Base-by-base conservation (phyloP, 169 alveolate species). In the Eimeria sp. region DNA sequence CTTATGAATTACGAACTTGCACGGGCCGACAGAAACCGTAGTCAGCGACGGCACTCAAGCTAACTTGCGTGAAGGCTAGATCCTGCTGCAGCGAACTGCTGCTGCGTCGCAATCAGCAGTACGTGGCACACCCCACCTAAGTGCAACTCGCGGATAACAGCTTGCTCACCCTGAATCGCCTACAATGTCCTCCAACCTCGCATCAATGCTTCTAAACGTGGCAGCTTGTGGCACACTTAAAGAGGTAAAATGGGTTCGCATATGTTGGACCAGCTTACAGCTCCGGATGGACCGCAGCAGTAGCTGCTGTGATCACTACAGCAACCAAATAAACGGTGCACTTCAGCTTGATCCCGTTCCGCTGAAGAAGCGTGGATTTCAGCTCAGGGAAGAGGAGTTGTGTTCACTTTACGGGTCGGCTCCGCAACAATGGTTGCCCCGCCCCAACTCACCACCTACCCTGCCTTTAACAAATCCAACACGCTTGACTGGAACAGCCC, bases 201-300 rank as follows among this genome's bases (percentile, higher is more conserved):
- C 83, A 56, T 40, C 83, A 20, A 74, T 20, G 83, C 16, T 0
- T 25, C n/a, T 10, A 40, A 13, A 71, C 52, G 54, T 71, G 37
- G 23, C 33, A 40, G 37, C 33, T 40, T 40, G 33, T 74, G 83
- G 83, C 83, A 74, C 83, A 40, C 33, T 74, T 74, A 37, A 16
- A 74, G 83, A 74, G 83, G 56, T 74, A 37, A 74, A 74, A 37
- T 30, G 56, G 83, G 83, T 74, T 40, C 18, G 25, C 25, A 40
- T 4, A 37, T 6, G 18, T 40, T 23, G 58, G 23, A 18, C 56
- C 83, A 37, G 58, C 83, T 20, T 16, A 40, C 33, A 25, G 68
- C 71, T 6, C 66, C 49, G 25, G 10, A 52, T 68, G 66, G 49
- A 78, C 88, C 88, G 37, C 64, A 68, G 88, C 40, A 49, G 43